Percentiles rank a stretch among this genome's conserved stretches.
Conservation (phyloP, 2,329 filamentous ascomycete species). For the Mycogone perniciosa region DNA sequence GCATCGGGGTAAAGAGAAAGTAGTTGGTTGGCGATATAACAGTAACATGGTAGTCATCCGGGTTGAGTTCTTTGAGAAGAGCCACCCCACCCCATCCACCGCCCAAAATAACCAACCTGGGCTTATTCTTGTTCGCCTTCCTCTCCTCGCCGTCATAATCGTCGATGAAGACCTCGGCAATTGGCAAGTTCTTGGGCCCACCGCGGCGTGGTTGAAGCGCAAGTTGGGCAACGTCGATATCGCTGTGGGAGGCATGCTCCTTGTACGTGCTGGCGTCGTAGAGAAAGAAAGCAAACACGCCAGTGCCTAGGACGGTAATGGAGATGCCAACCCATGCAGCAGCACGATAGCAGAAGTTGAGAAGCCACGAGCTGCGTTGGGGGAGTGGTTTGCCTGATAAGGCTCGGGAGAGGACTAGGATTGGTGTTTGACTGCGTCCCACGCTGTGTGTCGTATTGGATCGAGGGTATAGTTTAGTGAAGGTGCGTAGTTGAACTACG, state of each 20-base stretch:
- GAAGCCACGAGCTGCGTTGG: constrained; percentile 39
- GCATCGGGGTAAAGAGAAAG: constrained; percentile 97
- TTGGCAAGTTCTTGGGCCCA: constrained; percentile 91
- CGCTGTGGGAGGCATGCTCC: constrained; percentile 57
- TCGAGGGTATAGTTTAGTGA: constrained; percentile 16
- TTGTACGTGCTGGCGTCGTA: constrained; percentile 92
- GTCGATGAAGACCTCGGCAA: constrained; percentile 80
- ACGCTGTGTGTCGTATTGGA: constrained; percentile 11
- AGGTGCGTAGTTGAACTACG: constrained; percentile 14
- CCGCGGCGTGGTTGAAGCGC: constrained; percentile 76
- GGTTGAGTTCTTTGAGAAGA: constrained; percentile 80
- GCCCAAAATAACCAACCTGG: constrained; percentile 83
- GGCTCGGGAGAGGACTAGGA: constrained; percentile 26
- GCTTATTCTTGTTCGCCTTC: constrained; percentile 73
- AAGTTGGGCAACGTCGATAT: constrained; percentile 77
- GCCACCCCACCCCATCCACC: constrained; percentile 95
- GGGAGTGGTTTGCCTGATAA: constrained; percentile 49
- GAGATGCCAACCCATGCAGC: constrained; percentile 63
- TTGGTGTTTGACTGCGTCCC: background rate
- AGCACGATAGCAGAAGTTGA: constrained; percentile 60
- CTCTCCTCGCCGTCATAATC: constrained; percentile 75
- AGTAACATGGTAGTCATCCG: constrained; percentile 91
- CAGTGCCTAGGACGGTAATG: constrained; percentile 59
- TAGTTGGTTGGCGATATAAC: constrained; percentile 93
- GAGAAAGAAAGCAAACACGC: constrained; percentile 79